These are phyloP conservation scores for Phytophthora agathidicida DNA, from an alignment of 352 stramenopile genomes.

Conservation along the genomic window DNA sequence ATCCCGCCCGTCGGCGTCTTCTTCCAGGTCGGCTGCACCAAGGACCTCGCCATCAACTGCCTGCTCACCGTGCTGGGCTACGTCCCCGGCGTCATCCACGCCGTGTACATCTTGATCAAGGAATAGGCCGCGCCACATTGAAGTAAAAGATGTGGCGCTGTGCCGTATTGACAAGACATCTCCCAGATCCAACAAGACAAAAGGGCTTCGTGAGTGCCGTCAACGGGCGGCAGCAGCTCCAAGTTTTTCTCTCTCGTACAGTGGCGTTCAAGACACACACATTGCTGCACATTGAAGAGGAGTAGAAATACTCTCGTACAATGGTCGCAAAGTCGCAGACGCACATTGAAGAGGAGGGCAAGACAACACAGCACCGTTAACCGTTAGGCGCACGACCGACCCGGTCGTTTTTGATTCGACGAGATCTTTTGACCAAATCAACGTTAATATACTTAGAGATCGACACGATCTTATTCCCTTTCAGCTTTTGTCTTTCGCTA, in stretches of 20 bases:
- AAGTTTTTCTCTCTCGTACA: conserved; percentile 28
- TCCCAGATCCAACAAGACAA: too few relatives aligned
- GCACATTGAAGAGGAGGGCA: conserved; percentile 40
- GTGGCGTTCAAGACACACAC: conserved; percentile 6
- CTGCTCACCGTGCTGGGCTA: conserved; percentile 71
- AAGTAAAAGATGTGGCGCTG: conserved; percentile 32
- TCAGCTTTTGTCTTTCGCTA: conserved; percentile 8
- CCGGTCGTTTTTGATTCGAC: conserved; percentile 10
- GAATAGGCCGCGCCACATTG: conserved; percentile 47
- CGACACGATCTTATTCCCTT: conserved; percentile 19
- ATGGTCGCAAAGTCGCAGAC: conserved; percentile 6
- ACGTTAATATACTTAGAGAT: conserved; percentile 34
- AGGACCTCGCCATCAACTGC: conserved; percentile 71
- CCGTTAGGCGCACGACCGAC: neutral
- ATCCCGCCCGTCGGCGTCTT: conserved; percentile 63
- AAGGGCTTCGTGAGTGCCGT: conserved; percentile 4
- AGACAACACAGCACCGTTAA: neutral
- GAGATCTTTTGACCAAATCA: conserved; percentile 9
- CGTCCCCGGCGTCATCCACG: conserved; percentile 76
- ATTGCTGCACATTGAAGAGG: conserved; percentile 39
- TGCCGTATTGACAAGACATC: too few relatives aligned
- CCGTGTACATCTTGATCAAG: conserved; percentile 76
- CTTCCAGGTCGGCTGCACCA: conserved; percentile 68
- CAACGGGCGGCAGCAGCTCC: neutral
- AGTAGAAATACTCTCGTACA: conserved; percentile 39